phyloP scores from a whole-genome alignment of 106 monocot genomes.

The Alisma plantagoaquatica region DNA sequence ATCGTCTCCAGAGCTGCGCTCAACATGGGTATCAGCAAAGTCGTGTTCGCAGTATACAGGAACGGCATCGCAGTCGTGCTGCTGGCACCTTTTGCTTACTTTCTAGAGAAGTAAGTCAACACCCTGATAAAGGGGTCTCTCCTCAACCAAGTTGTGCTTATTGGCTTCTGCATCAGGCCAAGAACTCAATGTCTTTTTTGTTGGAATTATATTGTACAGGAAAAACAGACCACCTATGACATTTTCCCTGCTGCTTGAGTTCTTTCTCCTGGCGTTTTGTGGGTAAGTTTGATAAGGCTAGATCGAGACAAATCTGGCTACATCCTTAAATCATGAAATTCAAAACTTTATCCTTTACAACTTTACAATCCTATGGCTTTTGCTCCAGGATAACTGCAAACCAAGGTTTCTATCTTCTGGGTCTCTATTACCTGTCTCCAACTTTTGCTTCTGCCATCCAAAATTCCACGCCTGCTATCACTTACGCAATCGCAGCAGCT shows the following conservation, averaged over 20 bases:
- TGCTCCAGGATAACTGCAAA: conserved; percentile 63
- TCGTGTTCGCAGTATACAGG: conserved; percentile 67
- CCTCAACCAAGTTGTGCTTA: not conserved
- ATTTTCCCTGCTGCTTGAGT: conserved; percentile 38
- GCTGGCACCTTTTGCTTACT: conserved; percentile 69
- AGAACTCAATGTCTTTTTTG: not conserved
- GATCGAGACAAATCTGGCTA: too few relatives aligned
- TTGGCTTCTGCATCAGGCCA: not conserved
- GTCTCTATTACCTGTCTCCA: conserved; percentile 69
- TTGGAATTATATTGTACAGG: conserved; percentile 24
- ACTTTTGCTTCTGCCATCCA: conserved; percentile 90
- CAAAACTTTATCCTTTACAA: not conserved
- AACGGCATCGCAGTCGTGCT: conserved; percentile 58
- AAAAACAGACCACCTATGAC: conserved; percentile 64
- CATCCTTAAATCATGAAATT: not conserved
- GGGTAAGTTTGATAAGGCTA: conserved; percentile 35
- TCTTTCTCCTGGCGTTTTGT: conserved; percentile 66
- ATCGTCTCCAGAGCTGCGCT: conserved; percentile 70
- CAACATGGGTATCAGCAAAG: conserved; percentile 53
- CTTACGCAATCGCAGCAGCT: conserved; percentile 70
- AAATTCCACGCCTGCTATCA: conserved; percentile 68
- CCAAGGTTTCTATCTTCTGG: conserved; percentile 79
- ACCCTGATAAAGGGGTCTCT: not conserved
- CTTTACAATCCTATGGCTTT: not conserved
- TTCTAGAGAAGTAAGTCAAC: conserved; percentile 54